Evolutionary conservation across 208 protist species (phyloP).

Genomic region (Trypanosoma platydactyli): DNA sequence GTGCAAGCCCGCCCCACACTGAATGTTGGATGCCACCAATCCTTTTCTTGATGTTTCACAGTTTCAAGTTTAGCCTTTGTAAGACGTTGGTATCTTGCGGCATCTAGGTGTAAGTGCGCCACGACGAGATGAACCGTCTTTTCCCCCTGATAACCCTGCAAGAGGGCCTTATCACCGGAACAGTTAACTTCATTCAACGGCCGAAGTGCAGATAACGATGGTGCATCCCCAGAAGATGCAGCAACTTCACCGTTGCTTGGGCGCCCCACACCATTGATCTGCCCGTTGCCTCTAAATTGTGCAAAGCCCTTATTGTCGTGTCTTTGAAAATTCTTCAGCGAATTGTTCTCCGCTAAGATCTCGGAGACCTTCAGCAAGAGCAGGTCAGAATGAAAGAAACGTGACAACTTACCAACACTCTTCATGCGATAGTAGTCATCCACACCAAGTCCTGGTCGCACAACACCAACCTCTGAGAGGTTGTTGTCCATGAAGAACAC

Average conservation of each 20-base stretch:
- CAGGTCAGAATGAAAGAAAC: conserved; percentile 71
- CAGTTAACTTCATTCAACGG: not conserved
- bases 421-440: conserved; percentile 51
- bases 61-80: not conserved
- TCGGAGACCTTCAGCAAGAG: conserved; percentile 54
- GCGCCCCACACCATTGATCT: no score
- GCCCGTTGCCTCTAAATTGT: conserved; percentile 4
- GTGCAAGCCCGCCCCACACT: conserved; percentile 54
- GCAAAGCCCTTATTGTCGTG: not conserved
- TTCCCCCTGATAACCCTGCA: not conserved
- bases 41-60: not conserved
- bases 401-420: conserved; percentile 31
- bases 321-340: conserved; percentile 27
- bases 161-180: not conserved
- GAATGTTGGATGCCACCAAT: conserved; percentile 59
- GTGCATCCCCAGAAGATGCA: no score
- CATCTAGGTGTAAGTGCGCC: conserved; percentile 64
- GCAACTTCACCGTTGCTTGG: no score
- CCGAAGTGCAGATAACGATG: no score
- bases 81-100: conserved; percentile 33
- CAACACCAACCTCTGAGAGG: conserved; percentile 72
- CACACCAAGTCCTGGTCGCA: conserved; percentile 62
- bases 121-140: conserved; percentile 47
- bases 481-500: conserved; percentile 91
- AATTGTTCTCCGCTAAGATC: conserved; percentile 42